Evolutionary conservation across 257 asterid species (phyloP).

Genomic region (Fraxinus pennsylvanica): DNA sequence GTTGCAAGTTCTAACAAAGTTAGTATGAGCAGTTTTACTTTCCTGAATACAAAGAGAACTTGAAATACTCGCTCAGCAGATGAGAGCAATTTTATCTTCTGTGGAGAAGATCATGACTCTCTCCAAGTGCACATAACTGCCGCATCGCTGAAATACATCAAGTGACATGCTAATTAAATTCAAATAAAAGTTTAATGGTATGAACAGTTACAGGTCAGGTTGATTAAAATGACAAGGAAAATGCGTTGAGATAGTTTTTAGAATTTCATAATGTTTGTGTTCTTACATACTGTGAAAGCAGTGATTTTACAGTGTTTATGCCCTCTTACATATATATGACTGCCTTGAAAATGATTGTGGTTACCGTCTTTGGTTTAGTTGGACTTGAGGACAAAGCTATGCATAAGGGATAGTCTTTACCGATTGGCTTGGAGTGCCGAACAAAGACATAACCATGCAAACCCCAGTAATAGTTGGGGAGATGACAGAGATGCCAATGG

Average conservation of each 20-base stretch:
- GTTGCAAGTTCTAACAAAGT: background rate
- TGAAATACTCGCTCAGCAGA: background rate
- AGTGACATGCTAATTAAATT: background rate
- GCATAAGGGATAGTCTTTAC: constrained; percentile 92
- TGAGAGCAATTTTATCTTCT: constrained; percentile 3
- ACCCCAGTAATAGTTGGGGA: constrained; percentile 32
- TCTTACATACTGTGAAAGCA: background rate
- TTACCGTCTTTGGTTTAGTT: constrained; percentile 49
- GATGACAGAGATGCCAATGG: constrained; percentile 49
- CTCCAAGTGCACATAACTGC: background rate
- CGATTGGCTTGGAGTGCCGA: constrained; percentile 95
- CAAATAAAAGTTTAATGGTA: background rate
- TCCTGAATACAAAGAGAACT: constrained; percentile 4
- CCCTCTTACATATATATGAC: constrained; percentile 11
- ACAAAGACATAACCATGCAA: constrained; percentile 62
- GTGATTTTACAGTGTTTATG: constrained; percentile 3
- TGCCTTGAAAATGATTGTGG: constrained; percentile 18
- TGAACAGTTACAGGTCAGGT: background rate
- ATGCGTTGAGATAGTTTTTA: background rate
- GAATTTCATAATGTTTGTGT: background rate
- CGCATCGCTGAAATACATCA: background rate
- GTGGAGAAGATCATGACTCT: background rate
- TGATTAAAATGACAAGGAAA: background rate
- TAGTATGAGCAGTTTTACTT: background rate
- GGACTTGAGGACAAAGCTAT: constrained; percentile 78